These are phyloP conservation scores for Clitopilus hobsonii DNA, from an alignment of 768 basidiomycete species.

Conservation along the genomic window DNA sequence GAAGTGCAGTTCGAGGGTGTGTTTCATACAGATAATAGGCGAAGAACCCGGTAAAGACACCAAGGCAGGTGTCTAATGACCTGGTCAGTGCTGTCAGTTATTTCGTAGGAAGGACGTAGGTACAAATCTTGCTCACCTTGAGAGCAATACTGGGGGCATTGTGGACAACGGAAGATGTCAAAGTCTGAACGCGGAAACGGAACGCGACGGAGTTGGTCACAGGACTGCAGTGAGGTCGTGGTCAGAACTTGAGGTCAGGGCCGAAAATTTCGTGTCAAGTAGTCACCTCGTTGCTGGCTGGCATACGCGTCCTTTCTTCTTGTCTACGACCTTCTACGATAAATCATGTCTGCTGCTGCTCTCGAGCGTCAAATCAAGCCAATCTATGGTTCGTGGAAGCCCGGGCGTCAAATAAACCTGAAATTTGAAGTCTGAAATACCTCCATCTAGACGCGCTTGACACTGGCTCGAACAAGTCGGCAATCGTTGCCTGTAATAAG, in stretches of 20 bases:
- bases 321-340: neutral
- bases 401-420: neutral
- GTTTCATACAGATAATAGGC: slow-evolving; percentile 81
- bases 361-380: slow-evolving; percentile 81
- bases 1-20: slow-evolving; percentile 67
- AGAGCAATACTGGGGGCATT: slow-evolving; percentile 49
- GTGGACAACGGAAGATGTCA: neutral
- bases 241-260: slow-evolving; percentile 3
- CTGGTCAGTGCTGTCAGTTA: slow-evolving; percentile 28
- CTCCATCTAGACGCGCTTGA: slow-evolving; percentile 69
- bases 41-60: slow-evolving; percentile 71
- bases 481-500: slow-evolving; percentile 82
- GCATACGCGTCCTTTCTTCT: neutral
- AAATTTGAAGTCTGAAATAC: slow-evolving; percentile 1
- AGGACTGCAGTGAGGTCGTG: neutral
- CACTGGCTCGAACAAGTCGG: slow-evolving; percentile 82
- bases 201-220: neutral
- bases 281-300: neutral
- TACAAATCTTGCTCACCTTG: slow-evolving; percentile 33
- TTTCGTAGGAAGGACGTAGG: slow-evolving; percentile 5
- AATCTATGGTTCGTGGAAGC: slow-evolving; percentile 64
- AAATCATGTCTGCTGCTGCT: slow-evolving; percentile 45
- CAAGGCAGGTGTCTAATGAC: slow-evolving; percentile 65
- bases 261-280: neutral
- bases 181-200: neutral